Evolutionary conservation across 768 basidiomycete genomes (phyloP).

Genomic region (Mycena olivaceomarginata): DNA sequence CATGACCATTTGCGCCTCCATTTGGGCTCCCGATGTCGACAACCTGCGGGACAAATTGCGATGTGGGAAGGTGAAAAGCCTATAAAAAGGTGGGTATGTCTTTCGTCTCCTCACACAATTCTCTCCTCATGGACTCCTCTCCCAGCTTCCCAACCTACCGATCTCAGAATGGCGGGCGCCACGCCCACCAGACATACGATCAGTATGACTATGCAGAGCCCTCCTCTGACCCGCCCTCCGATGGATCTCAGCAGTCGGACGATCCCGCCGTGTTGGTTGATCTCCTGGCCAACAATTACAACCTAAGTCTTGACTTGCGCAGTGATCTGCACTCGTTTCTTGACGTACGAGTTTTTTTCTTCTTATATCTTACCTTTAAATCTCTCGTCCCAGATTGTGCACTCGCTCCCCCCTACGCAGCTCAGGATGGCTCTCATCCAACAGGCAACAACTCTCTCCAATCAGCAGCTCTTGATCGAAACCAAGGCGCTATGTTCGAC

Average conservation of each 20-base stretch:
- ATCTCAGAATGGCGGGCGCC: not conserved
- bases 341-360: not conserved
- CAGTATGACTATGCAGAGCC: not conserved
- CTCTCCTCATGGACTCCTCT: not conserved
- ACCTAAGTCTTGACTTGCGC: not conserved
- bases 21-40: not conserved
- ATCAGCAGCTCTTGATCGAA: too few species aligned
- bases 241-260: not conserved
- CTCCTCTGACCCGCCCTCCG: not conserved
- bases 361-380: not conserved
- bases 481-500: too few species aligned
- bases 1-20: not conserved
- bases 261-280: not conserved
- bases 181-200: not conserved
- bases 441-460: too few species aligned
- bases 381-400: not conserved
- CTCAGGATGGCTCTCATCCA: too few species aligned
- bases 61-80: not conserved
- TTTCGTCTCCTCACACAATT: not conserved
- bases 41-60: not conserved
- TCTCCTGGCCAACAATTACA: conserved; percentile 17
- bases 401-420: not conserved
- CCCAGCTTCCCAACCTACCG: not conserved
- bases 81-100: conserved; percentile 4
- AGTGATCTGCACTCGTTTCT: conserved; percentile 20